Conservation (phyloP, 2,329 filamentous ascomycete species). For the Grosmannia serpens region DNA sequence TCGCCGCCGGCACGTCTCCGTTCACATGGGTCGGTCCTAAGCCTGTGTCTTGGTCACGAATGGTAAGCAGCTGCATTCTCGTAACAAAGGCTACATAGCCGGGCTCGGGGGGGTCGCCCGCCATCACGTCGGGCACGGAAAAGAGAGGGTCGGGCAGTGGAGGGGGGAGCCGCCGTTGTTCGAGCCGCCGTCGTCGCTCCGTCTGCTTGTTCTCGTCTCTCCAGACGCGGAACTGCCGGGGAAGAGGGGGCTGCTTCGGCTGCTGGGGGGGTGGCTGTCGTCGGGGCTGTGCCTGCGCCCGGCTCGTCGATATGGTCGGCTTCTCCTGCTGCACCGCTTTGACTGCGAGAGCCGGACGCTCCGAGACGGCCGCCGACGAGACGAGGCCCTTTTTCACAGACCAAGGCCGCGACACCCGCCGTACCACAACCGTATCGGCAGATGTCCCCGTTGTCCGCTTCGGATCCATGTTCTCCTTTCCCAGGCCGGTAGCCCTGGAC, state of each 20-base stretch:
- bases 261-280: not conserved
- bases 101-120: not conserved
- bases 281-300: not conserved
- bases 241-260: not conserved
- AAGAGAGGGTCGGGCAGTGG: not conserved
- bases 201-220: not conserved
- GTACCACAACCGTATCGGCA: not conserved
- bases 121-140: not conserved
- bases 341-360: not conserved
- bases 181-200: not conserved
- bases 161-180: not conserved
- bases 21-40: not conserved
- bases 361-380: not conserved
- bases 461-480: not conserved
- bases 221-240: not conserved
- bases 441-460: not conserved
- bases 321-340: not conserved
- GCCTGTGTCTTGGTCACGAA: not conserved
- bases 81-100: not conserved
- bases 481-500: not conserved
- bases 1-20: not conserved
- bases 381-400: not conserved
- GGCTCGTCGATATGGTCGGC: not conserved
- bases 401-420: not conserved
- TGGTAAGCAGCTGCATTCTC: conserved; percentile 1